Base-by-base conservation (phyloP, 176 grass and related monocot species). In the Paspalum vaginatum region DNA sequence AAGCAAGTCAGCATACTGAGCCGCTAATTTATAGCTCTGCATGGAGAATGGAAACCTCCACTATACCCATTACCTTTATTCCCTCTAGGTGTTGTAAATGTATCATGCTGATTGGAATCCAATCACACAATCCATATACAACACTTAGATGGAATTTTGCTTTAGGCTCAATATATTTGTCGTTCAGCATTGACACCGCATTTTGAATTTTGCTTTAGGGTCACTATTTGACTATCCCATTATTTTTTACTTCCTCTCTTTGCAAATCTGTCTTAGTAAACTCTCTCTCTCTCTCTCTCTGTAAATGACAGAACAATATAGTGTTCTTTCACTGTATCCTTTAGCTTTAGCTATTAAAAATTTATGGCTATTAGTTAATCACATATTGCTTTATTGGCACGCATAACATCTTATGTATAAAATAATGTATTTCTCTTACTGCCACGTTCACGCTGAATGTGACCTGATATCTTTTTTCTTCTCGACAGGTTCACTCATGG, bases 401-500 rank as follows among this genome's bases (percentile, higher is more conserved):
- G 12, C 39, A 18, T 63, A 71, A 16, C 17, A 38, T 32, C 10
- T 56, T 68, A 52, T 70, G 32, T 8, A n/a, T 56, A 26, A 46
- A 55, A 64, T 55, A 50, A 20, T 61, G 9, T 63, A 55, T 67
- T 78, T 72, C 4, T 71, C 11, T 53, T 59, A 51, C 14, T 61
- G 25, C 3, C 8, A 39, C 38, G 56, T 74, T 79, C 16, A 20
- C 10, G 8, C n/a, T 4, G 61, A 84, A 63, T 80, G 76, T 70
- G 4, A 14, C 11, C 72, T 85, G 27, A 89, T 48, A 73, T 78
- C 11, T 7, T 17, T 57, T 85, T 65, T 39, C 11, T 81, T 52
- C 49, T 77, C 66, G 57, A 43, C 83, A 89, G 87, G 83, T 32
- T 42, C 47, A 24, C 50, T 57, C 27, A 59, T 71, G 12, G 3